phyloP scores from a whole-genome alignment of 164 flowering plant species.

The Vitis rotundifolia region DNA sequence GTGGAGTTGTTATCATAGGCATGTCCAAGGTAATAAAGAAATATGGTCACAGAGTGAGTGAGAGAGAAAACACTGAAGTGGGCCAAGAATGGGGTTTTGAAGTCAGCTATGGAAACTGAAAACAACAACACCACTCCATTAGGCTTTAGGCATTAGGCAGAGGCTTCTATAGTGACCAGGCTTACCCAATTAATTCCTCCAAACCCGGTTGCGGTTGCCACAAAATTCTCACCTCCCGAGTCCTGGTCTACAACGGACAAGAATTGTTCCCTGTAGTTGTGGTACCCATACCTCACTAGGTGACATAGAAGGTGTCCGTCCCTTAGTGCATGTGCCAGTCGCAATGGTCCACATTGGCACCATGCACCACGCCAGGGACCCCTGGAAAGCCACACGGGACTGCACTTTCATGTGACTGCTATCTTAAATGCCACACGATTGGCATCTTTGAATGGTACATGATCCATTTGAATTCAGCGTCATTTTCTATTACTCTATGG shows the following conservation, averaged over 20 bases:
- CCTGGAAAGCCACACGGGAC: constrained; percentile 22
- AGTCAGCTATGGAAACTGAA: constrained; percentile 1
- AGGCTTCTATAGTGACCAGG: constrained; percentile 6
- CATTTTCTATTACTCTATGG: background rate
- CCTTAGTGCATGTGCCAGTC: constrained; percentile 11
- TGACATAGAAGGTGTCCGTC: constrained; percentile 11
- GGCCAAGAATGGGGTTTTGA: constrained; percentile 9
- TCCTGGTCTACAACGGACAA: constrained; percentile 5
- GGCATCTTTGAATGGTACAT: constrained; percentile 36
- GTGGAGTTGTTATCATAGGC: constrained; percentile 2
- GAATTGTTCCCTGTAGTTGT: constrained; percentile 19
- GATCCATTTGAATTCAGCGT: background rate
- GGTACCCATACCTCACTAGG: constrained; percentile 15
- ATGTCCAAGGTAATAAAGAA: background rate
- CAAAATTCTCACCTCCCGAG: background rate
- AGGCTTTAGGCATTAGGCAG: no score
- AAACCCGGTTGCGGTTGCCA: background rate
- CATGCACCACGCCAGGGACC: constrained; percentile 2
- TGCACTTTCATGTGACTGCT: constrained; percentile 3
- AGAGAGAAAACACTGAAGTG: background rate
- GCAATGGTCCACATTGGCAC: constrained; percentile 14
- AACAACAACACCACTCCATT: background rate
- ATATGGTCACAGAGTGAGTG: background rate
- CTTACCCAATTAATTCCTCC: constrained; percentile 1
- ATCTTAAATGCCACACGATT: constrained; percentile 28